Conservation (phyloP, 2,329 filamentous ascomycete genomes). For the Neonectria faginata region DNA sequence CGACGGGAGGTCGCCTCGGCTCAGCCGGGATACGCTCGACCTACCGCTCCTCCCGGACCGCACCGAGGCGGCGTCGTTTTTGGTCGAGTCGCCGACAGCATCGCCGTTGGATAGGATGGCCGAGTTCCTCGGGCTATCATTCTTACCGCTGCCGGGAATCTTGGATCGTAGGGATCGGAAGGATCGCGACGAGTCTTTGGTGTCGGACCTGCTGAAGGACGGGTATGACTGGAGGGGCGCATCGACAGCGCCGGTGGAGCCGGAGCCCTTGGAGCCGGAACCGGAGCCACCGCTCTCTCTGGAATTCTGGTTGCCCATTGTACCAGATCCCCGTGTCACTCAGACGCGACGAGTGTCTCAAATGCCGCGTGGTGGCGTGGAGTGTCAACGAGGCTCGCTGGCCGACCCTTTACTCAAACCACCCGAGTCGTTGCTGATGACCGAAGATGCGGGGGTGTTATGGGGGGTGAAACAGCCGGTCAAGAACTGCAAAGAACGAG, state of each 20-base stretch:
- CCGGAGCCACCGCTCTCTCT: conserved; percentile 62
- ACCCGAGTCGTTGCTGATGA: conserved; percentile 28
- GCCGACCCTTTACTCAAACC: conserved; percentile 32
- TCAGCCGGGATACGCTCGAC: conserved; percentile 59
- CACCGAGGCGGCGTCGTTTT: conserved; percentile 77
- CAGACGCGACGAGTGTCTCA: conserved; percentile 44
- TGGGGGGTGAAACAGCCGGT: conserved; percentile 66
- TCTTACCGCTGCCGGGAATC: conserved; percentile 79
- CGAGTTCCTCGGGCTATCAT: conserved; percentile 85
- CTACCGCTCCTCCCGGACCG: conserved; percentile 74
- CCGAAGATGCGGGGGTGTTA: conserved; percentile 50
- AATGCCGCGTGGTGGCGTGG: conserved; percentile 46
- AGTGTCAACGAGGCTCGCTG: conserved; percentile 37
- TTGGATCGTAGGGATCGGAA: conserved; percentile 89
- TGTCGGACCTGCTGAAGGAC: conserved; percentile 92
- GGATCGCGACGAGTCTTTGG: conserved; percentile 89
- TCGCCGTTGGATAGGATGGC: conserved; percentile 74
- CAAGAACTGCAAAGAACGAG: conserved; percentile 62
- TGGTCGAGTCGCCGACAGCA: conserved; percentile 65
- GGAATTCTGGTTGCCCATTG: conserved; percentile 83
- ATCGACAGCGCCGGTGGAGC: conserved; percentile 57
- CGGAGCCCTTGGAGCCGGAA: conserved; percentile 64
- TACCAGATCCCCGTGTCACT: conserved; percentile 36
- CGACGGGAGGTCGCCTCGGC: conserved; percentile 59
- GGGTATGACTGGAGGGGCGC: conserved; percentile 80